Base-by-base conservation (phyloP, 2,329 filamentous ascomycete species). In the Lecanosticta acicola region DNA sequence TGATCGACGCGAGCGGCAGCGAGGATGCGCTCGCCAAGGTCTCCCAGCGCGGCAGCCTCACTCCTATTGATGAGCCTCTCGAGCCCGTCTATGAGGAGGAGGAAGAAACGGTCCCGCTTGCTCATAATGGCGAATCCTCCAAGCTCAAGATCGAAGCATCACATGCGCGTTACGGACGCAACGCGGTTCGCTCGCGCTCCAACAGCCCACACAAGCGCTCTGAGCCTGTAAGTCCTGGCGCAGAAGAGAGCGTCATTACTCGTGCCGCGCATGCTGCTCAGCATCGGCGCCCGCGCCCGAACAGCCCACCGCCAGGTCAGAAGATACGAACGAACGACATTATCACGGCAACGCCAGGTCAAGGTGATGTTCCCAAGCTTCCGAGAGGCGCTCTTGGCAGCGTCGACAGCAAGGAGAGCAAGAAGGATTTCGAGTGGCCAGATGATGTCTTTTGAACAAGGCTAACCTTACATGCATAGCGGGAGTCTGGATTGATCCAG, bases 51-150 rank as follows among this genome's bases (percentile, higher is more conserved):
- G 53, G 45, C 34, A 51, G 46, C 34, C 58, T 58, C n/a, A 59
- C 62, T 11, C 56, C 54, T 19, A 60, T 62, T 21, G 50, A 50
- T 32, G 35, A 45, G 9, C 43, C 52, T 10, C 58, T 66, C 17
- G 59, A 65, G 41, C 61, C 62, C 3, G 54, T 66, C 26, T 60
- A 58, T 45, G 63, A 66, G 35, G 63, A 64, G 46, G 60, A 66
- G 42, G 59, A 60, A 38, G 60, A 59, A 14, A 50, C 40, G 4
- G 39, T 48, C 17, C 47, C 42, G 32, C 40, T 59, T 19, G 40
- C 57, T 4, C 44, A 59, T 39, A 59, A 60, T 13, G 50, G 58
- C 35, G 55, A 54, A 11, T 51, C 61, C 13, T 44, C 48, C 14
- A 53, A 58, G 33, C 60, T 63, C 1, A 61, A 60, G 7, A 55